phyloP scores from a whole-genome alignment of 23 red algal species.

The Gracilaria vermiculophylla region DNA sequence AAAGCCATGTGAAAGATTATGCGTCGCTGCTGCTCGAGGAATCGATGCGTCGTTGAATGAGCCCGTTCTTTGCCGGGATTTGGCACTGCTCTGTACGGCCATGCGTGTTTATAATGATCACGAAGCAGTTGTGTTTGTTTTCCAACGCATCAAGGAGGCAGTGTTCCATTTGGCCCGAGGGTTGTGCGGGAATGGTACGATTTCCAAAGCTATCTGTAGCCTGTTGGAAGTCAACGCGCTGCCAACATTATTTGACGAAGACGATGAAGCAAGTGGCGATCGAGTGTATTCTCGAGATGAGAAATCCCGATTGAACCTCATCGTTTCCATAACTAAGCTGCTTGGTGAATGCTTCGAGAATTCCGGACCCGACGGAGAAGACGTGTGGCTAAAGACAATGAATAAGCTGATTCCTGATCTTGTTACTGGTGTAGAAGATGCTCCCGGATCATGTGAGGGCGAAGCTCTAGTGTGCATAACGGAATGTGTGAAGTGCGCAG shows the following conservation, averaged over 20 bases:
- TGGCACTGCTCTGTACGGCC: not conserved
- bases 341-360: conserved; percentile 6
- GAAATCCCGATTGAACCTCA: not conserved
- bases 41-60: not conserved
- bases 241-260: conserved; percentile 35
- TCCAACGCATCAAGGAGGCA: conserved; percentile 1
- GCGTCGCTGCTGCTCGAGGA: not conserved
- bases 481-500: not conserved
- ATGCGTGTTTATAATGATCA: conserved; percentile 26
- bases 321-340: not conserved
- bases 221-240: conserved; percentile 8
- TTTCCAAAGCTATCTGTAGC: conserved; percentile 28
- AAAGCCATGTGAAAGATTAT: conserved; percentile 17
- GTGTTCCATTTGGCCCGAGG: not conserved
- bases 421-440: conserved; percentile 7
- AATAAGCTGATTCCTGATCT: conserved; percentile 6
- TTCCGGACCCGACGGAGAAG: conserved; percentile 15
- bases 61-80: not conserved
- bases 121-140: conserved; percentile 7
- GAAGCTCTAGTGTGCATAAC: conserved; percentile 1
- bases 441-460: not conserved
- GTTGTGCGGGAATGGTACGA: not conserved
- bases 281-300: not conserved
- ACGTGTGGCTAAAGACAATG: conserved; percentile 25
- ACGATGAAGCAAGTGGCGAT: not conserved